Evolutionary conservation across 371 early-diverging fungal species (phyloP).

Genomic region (Apophysomyces sp.): DNA sequence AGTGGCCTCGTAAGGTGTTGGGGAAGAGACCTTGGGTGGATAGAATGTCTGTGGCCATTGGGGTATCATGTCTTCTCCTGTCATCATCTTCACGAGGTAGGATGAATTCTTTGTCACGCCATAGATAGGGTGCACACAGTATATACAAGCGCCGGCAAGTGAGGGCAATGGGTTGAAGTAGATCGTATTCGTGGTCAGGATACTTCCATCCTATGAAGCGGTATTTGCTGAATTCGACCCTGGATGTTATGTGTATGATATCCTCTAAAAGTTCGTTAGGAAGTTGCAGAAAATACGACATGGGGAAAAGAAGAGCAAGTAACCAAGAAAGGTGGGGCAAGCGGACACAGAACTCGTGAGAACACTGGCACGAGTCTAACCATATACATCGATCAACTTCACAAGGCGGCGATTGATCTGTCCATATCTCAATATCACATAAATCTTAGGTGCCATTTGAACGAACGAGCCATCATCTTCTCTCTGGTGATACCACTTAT

Average conservation of each 20-base stretch:
- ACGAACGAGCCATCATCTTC: background rate
- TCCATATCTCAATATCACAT: background rate
- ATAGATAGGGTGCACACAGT: constrained; percentile 40
- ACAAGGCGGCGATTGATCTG: background rate
- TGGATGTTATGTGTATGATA: constrained; percentile 27
- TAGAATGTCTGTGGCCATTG: constrained; percentile 41
- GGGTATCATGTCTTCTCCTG: constrained; percentile 11
- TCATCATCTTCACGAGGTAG: constrained; percentile 38
- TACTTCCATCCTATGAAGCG: constrained; percentile 43
- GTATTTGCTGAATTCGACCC: constrained; percentile 9
- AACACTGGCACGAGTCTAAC: background rate
- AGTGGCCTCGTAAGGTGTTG: constrained; percentile 25
- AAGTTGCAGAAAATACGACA: constrained; percentile 19
- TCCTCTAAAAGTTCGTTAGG: constrained; percentile 41
- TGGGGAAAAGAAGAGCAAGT: background rate
- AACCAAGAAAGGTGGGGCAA: background rate
- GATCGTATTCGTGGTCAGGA: constrained; percentile 32
- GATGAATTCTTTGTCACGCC: constrained; percentile 53
- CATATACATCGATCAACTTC: background rate
- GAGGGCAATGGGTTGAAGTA: constrained; percentile 35
- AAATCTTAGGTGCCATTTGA: background rate
- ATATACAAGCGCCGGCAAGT: constrained; percentile 36
- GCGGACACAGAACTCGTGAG: background rate
- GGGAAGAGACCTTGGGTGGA: constrained; percentile 24
- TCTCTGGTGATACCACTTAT: background rate